Evolutionary conservation across 352 stramenopile genomes (phyloP).

Genomic region (Saprolegnia diclina): DNA sequence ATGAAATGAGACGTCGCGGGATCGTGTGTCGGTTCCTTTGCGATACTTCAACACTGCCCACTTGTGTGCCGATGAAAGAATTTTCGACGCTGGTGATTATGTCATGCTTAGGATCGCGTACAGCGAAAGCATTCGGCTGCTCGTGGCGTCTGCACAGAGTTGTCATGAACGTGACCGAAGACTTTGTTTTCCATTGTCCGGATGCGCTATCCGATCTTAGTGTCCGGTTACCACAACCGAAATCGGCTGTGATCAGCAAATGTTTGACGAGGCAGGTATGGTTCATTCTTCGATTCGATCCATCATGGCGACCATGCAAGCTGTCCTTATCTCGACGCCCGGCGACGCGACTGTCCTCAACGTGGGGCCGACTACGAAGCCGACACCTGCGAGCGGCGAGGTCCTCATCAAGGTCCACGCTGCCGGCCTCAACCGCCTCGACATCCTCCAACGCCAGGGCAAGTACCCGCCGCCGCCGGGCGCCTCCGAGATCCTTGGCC

Average conservation of each 20-base stretch:
- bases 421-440: slow-evolving; percentile 31
- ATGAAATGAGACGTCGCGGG: too few relatives aligned
- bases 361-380: slow-evolving; percentile 21
- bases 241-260: neutral
- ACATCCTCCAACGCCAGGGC: slow-evolving; percentile 33
- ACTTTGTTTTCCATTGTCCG: too few relatives aligned
- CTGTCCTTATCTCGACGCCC: slow-evolving; percentile 16
- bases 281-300: neutral
- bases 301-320: slow-evolving; percentile 16
- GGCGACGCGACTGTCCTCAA: slow-evolving; percentile 27
- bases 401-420: slow-evolving; percentile 32
- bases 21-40: too few relatives aligned
- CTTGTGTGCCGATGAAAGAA: too few relatives aligned
- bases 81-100: too few relatives aligned
- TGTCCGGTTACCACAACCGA: neutral
- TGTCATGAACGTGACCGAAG: neutral
- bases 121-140: neutral
- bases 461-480: slow-evolving; percentile 34
- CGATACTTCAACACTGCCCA: too few relatives aligned
- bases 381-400: slow-evolving; percentile 25
- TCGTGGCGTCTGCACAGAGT: neutral
- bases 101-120: too few relatives aligned
- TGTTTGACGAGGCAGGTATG: neutral
- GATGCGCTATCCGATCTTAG: neutral
- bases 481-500: slow-evolving; percentile 32